These are phyloP conservation scores for Penicillium sumatraense DNA, from an alignment of 2,329 filamentous ascomycete species.

Conservation along the genomic window DNA sequence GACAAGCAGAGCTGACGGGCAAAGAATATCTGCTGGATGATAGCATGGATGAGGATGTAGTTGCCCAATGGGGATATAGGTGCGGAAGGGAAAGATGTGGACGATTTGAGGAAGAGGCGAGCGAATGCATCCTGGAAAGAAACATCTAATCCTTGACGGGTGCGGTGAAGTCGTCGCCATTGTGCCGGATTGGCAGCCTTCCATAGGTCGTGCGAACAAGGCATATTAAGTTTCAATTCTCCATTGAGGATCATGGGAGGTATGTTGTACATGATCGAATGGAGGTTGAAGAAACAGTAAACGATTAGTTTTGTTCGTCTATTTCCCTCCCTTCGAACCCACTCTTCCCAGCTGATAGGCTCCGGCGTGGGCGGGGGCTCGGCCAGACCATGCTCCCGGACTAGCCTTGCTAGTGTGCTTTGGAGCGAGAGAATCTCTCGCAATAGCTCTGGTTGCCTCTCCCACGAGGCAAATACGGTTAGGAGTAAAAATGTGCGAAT, in stretches of 20 bases:
- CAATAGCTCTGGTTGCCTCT: conserved; percentile 61
- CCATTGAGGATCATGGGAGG: conserved; percentile 61
- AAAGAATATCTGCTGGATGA: conserved; percentile 60
- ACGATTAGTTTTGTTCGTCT: conserved; percentile 61
- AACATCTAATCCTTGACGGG: conserved; percentile 39
- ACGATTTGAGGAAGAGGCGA: conserved; percentile 47
- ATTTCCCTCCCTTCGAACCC: conserved; percentile 58
- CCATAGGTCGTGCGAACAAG: conserved; percentile 60
- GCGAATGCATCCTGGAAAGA: conserved; percentile 52
- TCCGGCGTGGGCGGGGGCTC: conserved; percentile 38
- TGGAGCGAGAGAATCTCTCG: conserved; percentile 62
- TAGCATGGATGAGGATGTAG: conserved; percentile 58
- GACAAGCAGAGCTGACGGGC: conserved; percentile 54
- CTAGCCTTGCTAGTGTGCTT: conserved; percentile 59
- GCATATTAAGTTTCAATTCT: conserved; percentile 60
- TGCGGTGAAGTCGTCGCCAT: conserved; percentile 52
- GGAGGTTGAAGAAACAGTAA: conserved; percentile 63
- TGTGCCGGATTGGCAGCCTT: conserved; percentile 55
- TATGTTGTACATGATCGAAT: conserved; percentile 66
- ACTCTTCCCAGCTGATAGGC: conserved; percentile 58
- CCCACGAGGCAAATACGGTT: conserved; percentile 66
- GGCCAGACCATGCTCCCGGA: conserved; percentile 57
- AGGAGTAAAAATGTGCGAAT: conserved; percentile 57
- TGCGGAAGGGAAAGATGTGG: conserved; percentile 37
- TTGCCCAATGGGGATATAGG: conserved; percentile 57